Conservation (phyloP, 192 early-diverging fungal genomes). For the Chytriomyces hyalinus region DNA sequence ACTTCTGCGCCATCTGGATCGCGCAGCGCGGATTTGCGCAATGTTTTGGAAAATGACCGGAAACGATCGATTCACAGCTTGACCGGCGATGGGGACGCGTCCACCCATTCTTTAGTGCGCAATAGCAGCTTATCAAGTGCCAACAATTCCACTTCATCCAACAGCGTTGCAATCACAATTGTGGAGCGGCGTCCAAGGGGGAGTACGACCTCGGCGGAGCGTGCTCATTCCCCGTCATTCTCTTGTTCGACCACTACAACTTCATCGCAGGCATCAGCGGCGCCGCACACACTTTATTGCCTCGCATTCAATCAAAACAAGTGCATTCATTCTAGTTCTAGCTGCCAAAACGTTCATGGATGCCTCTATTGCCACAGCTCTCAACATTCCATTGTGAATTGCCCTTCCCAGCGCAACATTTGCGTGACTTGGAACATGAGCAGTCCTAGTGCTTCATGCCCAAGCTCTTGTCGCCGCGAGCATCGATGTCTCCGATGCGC, state of each 20-base stretch:
- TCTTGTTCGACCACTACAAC: not conserved
- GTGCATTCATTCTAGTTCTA: slow-evolving; percentile 1
- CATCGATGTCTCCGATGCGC: slow-evolving; percentile 33
- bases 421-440: slow-evolving; percentile 40
- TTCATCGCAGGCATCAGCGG: not conserved
- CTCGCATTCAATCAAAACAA: not conserved
- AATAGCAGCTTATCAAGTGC: not conserved
- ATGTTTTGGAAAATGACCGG: slow-evolving; percentile 19
- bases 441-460: slow-evolving; percentile 14
- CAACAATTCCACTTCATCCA: not conserved
- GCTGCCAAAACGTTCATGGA: not conserved
- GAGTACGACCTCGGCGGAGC: not conserved
- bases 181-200: slow-evolving; percentile 21
- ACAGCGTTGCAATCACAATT: slow-evolving; percentile 28
- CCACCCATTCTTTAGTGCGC: not conserved
- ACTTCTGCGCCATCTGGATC: not conserved
- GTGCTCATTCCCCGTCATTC: not conserved
- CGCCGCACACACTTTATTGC: not conserved
- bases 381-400: slow-evolving; percentile 7
- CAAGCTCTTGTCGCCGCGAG: slow-evolving; percentile 10
- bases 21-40: slow-evolving; percentile 5
- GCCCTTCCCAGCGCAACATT: slow-evolving; percentile 25
- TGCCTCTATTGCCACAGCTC: not conserved
- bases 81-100: not conserved
- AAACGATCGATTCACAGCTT: slow-evolving; percentile 22